Evolutionary conservation across 768 basidiomycete genomes (phyloP).

Genomic region (Pleurotus tuber-regium): DNA sequence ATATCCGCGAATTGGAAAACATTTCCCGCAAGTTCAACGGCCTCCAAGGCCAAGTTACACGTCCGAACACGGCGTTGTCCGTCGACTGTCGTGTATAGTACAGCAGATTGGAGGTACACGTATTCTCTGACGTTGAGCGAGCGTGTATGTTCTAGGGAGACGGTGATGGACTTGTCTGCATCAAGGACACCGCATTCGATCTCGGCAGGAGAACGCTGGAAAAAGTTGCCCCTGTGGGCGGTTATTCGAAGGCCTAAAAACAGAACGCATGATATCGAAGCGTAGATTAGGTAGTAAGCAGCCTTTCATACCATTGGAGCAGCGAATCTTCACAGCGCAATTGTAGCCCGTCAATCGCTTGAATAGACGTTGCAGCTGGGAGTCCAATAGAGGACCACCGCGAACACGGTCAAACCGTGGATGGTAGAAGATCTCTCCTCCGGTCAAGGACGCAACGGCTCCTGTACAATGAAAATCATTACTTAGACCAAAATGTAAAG

Average conservation of each 20-base stretch:
- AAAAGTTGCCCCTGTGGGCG: conserved; percentile 73
- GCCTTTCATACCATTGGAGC: conserved; percentile 66
- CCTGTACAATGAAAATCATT: conserved; percentile 39
- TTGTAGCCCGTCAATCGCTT: conserved; percentile 75
- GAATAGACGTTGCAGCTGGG: conserved; percentile 72
- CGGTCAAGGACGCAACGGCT: conserved; percentile 66
- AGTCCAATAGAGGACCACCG: conserved; percentile 63
- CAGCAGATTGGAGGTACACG: conserved; percentile 82
- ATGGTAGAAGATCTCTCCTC: conserved; percentile 90
- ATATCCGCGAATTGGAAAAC: conserved; percentile 91
- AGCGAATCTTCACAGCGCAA: conserved; percentile 77
- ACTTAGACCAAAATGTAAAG: neutral
- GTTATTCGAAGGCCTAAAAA: conserved; percentile 58
- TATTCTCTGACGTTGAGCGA: conserved; percentile 66
- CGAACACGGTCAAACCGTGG: conserved; percentile 78
- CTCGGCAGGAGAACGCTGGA: conserved; percentile 64
- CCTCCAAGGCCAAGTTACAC: conserved; percentile 81
- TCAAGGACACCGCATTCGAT: conserved; percentile 78
- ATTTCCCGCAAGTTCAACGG: conserved; percentile 82
- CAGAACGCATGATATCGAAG: no score
- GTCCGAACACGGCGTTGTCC: conserved; percentile 85
- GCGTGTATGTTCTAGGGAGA: conserved; percentile 68
- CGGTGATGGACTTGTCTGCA: conserved; percentile 77
- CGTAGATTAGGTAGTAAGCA: conserved; percentile 5
- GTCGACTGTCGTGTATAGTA: conserved; percentile 75